phyloP scores from a whole-genome alignment of 352 stramenopile genomes.

The Sclerospora graminicola region DNA sequence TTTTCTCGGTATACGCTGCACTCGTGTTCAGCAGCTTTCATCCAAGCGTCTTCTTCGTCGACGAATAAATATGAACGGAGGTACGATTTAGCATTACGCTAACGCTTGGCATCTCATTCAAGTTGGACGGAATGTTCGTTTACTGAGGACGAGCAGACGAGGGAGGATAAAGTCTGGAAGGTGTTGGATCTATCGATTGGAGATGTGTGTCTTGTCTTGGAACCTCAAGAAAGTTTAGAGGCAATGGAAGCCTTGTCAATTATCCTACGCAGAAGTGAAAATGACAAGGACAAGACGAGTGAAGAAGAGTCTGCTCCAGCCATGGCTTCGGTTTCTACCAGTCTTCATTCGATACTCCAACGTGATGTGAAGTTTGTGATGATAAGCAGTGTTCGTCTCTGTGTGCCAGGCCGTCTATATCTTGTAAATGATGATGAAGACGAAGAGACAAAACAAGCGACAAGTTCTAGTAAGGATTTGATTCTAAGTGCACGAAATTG shows the following conservation, averaged over 20 bases:
- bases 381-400: slow-evolving; percentile 19
- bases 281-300: background rate
- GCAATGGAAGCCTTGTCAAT: slow-evolving; percentile 17
- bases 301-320: background rate
- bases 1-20: slow-evolving; percentile 28
- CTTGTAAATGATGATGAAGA: too few species aligned
- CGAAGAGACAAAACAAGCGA: background rate
- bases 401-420: slow-evolving; percentile 4
- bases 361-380: slow-evolving; percentile 26
- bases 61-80: slow-evolving; percentile 35
- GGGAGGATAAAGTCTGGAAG: slow-evolving; percentile 13
- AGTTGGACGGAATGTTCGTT: slow-evolving; percentile 3
- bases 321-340: background rate
- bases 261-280: slow-evolving; percentile 5
- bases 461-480: slow-evolving; percentile 3
- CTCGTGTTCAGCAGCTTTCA: slow-evolving; percentile 24
- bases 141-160: background rate
- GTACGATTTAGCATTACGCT: slow-evolving; percentile 50
- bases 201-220: slow-evolving; percentile 12
- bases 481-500: slow-evolving; percentile 14
- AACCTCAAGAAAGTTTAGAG: slow-evolving; percentile 18
- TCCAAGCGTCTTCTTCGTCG: slow-evolving; percentile 7
- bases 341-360: slow-evolving; percentile 5
- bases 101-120: slow-evolving; percentile 23
- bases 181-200: slow-evolving; percentile 31